Conservation (phyloP, 2,329 filamentous ascomycete species). For the Thielaviopsis cerberus region DNA sequence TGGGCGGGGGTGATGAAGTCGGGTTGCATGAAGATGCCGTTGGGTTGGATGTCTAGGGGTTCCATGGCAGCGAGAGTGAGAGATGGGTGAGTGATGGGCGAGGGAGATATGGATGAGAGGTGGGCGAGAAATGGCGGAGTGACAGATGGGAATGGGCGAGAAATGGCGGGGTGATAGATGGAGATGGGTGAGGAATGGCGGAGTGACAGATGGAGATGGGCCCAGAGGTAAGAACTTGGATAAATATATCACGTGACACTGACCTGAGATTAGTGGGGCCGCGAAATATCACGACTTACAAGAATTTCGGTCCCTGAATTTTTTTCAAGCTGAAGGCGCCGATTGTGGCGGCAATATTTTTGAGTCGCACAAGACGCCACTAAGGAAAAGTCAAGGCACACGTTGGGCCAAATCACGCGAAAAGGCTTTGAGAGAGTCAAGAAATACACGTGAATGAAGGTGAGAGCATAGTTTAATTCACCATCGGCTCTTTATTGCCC, state of each 20-base stretch:
- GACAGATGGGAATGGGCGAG: no score
- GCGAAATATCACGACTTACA: neutral
- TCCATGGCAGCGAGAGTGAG: constrained; percentile 14
- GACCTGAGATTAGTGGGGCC: neutral
- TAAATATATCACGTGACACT: neutral
- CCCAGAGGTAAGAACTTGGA: neutral
- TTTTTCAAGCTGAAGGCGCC: neutral
- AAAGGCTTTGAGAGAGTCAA: neutral
- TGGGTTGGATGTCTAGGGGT: constrained; percentile 16
- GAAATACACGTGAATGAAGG: neutral
- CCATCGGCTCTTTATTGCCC: constrained; percentile 3
- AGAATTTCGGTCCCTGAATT: neutral
- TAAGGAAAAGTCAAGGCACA: neutral
- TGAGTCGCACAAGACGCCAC: neutral
- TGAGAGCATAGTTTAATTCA: neutral
- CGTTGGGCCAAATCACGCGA: neutral
- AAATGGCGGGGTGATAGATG: no score
- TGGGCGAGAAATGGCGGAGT: neutral
- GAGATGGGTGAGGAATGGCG: neutral
- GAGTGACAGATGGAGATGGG: neutral
- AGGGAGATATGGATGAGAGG: neutral
- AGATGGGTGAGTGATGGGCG: neutral
- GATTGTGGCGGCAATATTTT: neutral
- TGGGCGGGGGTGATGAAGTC: constrained; percentile 29
- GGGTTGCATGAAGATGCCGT: constrained; percentile 25